phyloP scores from a whole-genome alignment of 257 asterid genomes.

The Linaria vulgaris region DNA sequence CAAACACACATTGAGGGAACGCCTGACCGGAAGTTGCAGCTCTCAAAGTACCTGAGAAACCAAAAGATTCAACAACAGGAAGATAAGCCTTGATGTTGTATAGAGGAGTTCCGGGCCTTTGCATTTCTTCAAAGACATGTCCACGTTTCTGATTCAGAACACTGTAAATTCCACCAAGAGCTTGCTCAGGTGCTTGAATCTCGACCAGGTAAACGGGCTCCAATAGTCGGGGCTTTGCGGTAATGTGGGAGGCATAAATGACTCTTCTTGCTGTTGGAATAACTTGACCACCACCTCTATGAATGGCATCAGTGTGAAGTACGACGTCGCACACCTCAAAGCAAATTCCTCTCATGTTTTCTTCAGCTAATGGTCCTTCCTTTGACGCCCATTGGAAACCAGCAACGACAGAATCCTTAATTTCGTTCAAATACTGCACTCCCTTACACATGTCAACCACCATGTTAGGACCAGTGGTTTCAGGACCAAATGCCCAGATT shows the following conservation, averaged over 20 bases:
- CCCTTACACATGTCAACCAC: constrained; percentile 22
- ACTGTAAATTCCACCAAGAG: constrained; percentile 21
- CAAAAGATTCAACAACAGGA: constrained; percentile 13
- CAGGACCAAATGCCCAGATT: constrained; percentile 18
- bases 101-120: constrained; percentile 18
- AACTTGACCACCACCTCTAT: constrained; percentile 22
- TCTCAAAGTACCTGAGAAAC: constrained; percentile 11
- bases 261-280: constrained; percentile 17
- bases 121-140: constrained; percentile 19
- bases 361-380: constrained; percentile 2
- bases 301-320: constrained; percentile 21
- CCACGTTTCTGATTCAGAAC: constrained; percentile 22
- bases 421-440: constrained; percentile 16
- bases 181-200: constrained; percentile 21
- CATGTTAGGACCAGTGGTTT: constrained; percentile 16
- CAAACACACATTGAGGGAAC: constrained; percentile 20
- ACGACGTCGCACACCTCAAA: constrained; percentile 19
- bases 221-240: constrained; percentile 17
- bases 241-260: constrained; percentile 14
- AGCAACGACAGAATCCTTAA: constrained; percentile 20
- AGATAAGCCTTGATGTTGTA: constrained; percentile 14
- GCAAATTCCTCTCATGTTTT: constrained; percentile 14
- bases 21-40: constrained; percentile 21
- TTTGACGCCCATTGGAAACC: constrained; percentile 14
- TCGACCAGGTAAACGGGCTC: constrained; percentile 22